Evolutionary conservation across 352 stramenopile genomes (phyloP), one percentile per base, ranked within the genome.

Genomic region (Phytophthora multivora): DNA sequence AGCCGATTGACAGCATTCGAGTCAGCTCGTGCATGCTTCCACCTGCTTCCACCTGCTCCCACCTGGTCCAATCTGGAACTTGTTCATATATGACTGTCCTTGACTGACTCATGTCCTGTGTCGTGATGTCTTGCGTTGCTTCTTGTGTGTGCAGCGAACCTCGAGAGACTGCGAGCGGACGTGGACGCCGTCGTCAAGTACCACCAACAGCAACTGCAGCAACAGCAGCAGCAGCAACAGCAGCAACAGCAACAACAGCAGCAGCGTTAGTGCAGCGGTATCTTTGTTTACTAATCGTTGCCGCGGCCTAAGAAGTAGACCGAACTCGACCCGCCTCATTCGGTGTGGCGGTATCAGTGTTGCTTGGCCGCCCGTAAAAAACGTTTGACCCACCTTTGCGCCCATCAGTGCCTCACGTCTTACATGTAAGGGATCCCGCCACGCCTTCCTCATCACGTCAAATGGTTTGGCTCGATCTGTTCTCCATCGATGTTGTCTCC

Each of bases 121-220:
- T 59, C n/a, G 19, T 51, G 57, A 15, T 70, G 21, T 62, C 8
- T 40, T 60, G n/a, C n/a, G 2, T 39, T 65, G 31, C 30, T 59
- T 58, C 13, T 57, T 23, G 18, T 71, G 39, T 59, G 23, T 16
- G 31, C 52, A 79, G 71, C 63, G 12, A 79, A 77, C 65, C 54
- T 79, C 33, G 71, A 79, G 36, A 59, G 63, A 30, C 56, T 79
- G 18, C 71, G 67, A 40, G 67, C 67, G 15, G 71, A 79, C 59
- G 71, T 79, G 47, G 71, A 77, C 35, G 63, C 67, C 13, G 71
- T 75, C n/a, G 71, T 79, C 45, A 73, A 75, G 53, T 76, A 73
- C 42, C 71, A 79, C 45, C 63, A 79, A 49, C 66, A 79, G 58
- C 71, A 79, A 48, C 45, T 68, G 48, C 54, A 64, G 45, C 58